Conservation (phyloP, 148 eudicot species). For the Heliamphora exappendiculata region DNA sequence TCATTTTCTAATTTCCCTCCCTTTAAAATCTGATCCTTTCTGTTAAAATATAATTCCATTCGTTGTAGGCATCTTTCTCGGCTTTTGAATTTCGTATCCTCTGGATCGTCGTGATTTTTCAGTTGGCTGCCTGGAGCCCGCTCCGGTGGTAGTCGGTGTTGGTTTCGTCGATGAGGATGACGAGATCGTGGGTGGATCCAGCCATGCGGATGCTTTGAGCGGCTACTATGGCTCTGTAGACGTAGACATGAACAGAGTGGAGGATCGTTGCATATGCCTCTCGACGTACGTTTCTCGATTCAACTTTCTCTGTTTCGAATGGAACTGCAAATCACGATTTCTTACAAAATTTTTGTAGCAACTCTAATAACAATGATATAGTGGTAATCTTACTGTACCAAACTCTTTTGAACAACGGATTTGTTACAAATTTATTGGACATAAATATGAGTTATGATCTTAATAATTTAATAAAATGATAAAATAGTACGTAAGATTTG, state of each 20-base stretch:
- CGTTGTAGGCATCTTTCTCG: constrained; percentile 74
- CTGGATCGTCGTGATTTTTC: constrained; percentile 62
- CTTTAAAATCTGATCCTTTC: too few species aligned
- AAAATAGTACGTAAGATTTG: too few species aligned
- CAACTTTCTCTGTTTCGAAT: constrained; percentile 27
- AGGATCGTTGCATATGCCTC: constrained; percentile 84
- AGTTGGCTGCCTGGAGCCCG: constrained; percentile 67
- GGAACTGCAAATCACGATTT: not conserved
- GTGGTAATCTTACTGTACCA: too few species aligned
- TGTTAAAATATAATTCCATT: constrained; percentile 90
- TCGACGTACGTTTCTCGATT: constrained; percentile 33
- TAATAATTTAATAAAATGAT: too few species aligned
- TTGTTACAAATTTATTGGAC: too few species aligned
- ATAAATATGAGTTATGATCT: too few species aligned
- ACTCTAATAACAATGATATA: too few species aligned
- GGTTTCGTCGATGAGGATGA: constrained; percentile 70
- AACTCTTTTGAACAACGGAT: too few species aligned
- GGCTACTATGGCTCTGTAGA: constrained; percentile 80
- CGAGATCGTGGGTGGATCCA: constrained; percentile 71
- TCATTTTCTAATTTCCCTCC: too few species aligned
- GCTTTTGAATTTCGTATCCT: constrained; percentile 83
- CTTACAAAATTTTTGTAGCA: too few species aligned
- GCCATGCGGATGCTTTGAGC: constrained; percentile 79
- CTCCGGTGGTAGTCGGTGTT: constrained; percentile 54
- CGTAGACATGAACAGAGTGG: constrained; percentile 71